Base-by-base conservation (phyloP, 1,284 basidiomycete genomes). In the Macrocybe sp. region DNA sequence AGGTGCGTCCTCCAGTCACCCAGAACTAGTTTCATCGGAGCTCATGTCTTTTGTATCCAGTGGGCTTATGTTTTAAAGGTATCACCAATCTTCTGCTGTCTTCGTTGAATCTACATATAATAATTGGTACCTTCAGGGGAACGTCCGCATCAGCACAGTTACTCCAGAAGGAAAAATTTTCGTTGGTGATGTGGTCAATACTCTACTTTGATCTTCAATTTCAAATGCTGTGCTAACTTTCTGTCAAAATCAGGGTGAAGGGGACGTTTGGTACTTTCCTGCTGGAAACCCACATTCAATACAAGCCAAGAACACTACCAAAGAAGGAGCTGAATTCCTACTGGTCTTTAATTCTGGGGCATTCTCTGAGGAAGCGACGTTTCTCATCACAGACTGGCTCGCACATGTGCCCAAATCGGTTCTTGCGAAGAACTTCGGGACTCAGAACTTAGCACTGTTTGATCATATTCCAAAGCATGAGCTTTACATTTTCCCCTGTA, bases 181-280 rank as follows among this genome's bases (percentile, higher is more conserved):
- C 42, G 57, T 79, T n/a, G 73, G 66, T 35, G 70, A 76, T 50
- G 68, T 74, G 36, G 77, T 78, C 57, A 54, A 73, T 59, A 37
- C 49, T 30, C 16, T 8, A 7, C 37, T 30, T 37, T 5, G 30
- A 12, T 30, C 22, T 33, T 8, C 10, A 16, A 32, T 22, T n/a
- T 14, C 8, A 28, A 28, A 22, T 7, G 38, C 45, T 12, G 36
- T 29, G 32, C 29, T 44, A 30, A 33, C 31, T 39, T 41, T 12
- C 40, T 72, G 64, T 62, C 56, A 4, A 22, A 22, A 22, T 22
- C 22, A 22, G 22, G 22, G 22, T 22, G 53, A 57, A 40, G 77
- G 75, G 9, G 78, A 79, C 54, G 46, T 81, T 2, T 81, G 80
- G 81, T 81, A 75, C 57, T 81, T 83, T 61, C 78, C 80, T 6